These are phyloP conservation scores for Vitis hybrid DNA, from an alignment of 177 flowering plant genomes.

Conservation along the genomic window DNA sequence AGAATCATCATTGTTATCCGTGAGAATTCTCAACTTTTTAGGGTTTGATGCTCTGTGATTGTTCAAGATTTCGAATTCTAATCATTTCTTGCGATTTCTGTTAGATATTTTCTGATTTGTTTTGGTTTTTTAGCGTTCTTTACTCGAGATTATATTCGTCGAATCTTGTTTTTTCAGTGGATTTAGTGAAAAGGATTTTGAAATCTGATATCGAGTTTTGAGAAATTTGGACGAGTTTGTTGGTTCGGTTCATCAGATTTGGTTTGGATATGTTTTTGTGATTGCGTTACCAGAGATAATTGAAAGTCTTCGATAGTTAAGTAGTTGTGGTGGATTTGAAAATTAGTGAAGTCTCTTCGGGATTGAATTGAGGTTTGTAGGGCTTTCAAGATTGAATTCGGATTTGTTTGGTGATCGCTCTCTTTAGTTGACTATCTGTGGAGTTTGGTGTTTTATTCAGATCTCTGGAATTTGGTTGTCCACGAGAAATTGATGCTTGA, in stretches of 20 bases:
- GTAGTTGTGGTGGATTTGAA: too few species aligned
- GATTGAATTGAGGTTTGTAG: neutral
- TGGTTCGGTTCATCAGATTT: too few species aligned
- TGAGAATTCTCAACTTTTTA: conserved; percentile 6
- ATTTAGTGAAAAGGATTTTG: too few species aligned
- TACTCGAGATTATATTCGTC: neutral
- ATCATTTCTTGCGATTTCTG: neutral
- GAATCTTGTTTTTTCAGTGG: too few species aligned
- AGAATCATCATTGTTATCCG: conserved; percentile 10
- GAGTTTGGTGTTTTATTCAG: neutral
- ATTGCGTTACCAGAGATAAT: neutral
- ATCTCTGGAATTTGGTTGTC: neutral
- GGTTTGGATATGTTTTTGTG: too few species aligned
- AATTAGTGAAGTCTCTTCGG: neutral
- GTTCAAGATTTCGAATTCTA: neutral
- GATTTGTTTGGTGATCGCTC: neutral
- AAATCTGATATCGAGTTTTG: too few species aligned
- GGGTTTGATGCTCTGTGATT: neutral
- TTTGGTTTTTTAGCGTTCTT: neutral
- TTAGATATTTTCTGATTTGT: neutral
- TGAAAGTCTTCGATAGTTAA: neutral
- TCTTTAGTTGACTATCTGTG: too few species aligned
- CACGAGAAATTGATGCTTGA: neutral
- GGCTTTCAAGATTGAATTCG: neutral
- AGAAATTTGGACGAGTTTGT: too few species aligned